Evolutionary conservation across 441 rosid genomes (phyloP), one percentile per base, ranked within the genome.

Genomic region (Eruca vesicaria): DNA sequence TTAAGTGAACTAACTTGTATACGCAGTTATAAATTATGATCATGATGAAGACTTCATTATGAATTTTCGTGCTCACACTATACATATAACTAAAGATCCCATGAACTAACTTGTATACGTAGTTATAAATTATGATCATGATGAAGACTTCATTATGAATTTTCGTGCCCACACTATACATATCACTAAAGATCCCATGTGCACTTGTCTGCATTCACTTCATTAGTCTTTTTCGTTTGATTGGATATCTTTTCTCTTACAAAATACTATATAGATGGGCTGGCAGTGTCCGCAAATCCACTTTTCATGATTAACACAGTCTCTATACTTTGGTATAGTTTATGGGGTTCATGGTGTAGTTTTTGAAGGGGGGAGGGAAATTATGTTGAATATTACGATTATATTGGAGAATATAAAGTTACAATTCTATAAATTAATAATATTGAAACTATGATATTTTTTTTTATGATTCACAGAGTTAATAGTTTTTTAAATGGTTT

Each of bases 161-260:
- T 72, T 77, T 61, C 31, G 81, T 78, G 77, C 73, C 73, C 77
- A 67, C 81, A 69, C 50, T 62, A 76, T 16, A 63, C 60, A 77
- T 45, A 52, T 78, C 73, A 72, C 73, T 66, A 59, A 78, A 52
- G 58, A 35, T 72, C 77, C 80, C 77, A 78, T 72, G 81, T 78
- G 77, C 77, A 31, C 19, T 58, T 77, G 80, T 77, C 76, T 66
- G 53, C 76, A 71, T 58, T 77, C 68, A 64, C 61, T 48, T 29
- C 5, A 29, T 59, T 11, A 48, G 31, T 38, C 76, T 77, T 66
- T 77, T 70, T 28, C 70, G 59, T 65, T 59, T 58, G 9, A 77
- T 23, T 65, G 69, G 48, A 14, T 56, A 41, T 62, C n/a, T 59
- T 66, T 66, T 66, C 21, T 20, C n/a, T n/a, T 38, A 58, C n/a